Base-by-base conservation (phyloP, 2,329 filamentous ascomycete genomes). In the Fusarium euwallaceae region DNA sequence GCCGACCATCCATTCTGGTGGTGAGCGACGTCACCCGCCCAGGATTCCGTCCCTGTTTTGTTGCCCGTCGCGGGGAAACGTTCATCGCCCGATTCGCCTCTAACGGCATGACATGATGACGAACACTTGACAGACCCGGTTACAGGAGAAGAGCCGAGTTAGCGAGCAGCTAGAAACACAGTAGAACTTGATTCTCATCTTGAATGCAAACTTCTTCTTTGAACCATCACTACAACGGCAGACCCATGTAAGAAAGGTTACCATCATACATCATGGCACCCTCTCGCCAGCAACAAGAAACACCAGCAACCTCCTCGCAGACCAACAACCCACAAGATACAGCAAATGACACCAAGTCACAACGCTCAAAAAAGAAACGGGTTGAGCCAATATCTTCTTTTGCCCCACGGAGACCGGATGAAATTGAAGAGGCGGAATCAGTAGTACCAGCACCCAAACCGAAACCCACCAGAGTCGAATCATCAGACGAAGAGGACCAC, bases 1-100 rank as follows among this genome's bases (percentile, higher is more conserved):
- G 41, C 69, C 61, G 59, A 69, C 53, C 72, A 32, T 71, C 51
- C 39, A 29, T 32, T 61, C 16, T 59, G 53, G 60, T 61, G 37
- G 53, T 70, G 70, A 61, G 60, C 76, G 76, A 78, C 76, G 76
- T 78, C 76, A 78, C 76, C 67, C 41, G 66, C 60, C 75, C 60
- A 71, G 73, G 76, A 74, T 76, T 75, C 65, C 64, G 43, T 74
- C 69, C 76, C 70, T 74, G 76, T 78, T 78, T 78, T 74, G 76
- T 78, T 78, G 62, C 64, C 67, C 64, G 48, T 71, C 76, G 67
- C 62, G 65, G 74, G 76, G 76, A 65, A 55, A 66, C 61, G 66
- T 68, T 53, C 39, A 75, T 73, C 43, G 59, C 56, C 73, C 71
- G 69, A 77, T 78, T 70, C 66, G 71, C 67, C 72, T 76, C 56